phyloP scores from a whole-genome alignment of 1,139 yeast species.

The Sporopachydermia cereana region DNA sequence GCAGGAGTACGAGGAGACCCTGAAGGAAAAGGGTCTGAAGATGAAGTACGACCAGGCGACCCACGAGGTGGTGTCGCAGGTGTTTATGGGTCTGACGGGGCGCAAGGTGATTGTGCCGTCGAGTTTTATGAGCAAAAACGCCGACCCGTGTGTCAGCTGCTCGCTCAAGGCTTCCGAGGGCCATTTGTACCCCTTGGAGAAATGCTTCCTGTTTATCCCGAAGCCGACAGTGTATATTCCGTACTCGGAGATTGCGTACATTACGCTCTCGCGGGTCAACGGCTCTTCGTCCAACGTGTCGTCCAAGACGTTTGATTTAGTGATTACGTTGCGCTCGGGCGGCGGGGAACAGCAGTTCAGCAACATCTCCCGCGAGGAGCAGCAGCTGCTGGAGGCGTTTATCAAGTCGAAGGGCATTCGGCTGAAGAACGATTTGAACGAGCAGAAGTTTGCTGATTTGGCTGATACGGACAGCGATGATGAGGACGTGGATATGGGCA shows the following conservation, averaged over 20 bases:
- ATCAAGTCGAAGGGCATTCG: slow-evolving; percentile 66
- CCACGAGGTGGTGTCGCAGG: slow-evolving; percentile 78
- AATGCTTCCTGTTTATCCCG: slow-evolving; percentile 81
- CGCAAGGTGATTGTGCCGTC: slow-evolving; percentile 82
- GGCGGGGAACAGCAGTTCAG: slow-evolving; percentile 75
- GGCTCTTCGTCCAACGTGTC: slow-evolving; percentile 55
- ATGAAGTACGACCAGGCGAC: slow-evolving; percentile 74
- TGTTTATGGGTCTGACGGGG: slow-evolving; percentile 83
- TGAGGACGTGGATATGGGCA: slow-evolving; percentile 43
- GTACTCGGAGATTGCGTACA: slow-evolving; percentile 60
- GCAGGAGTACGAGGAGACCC: slow-evolving; percentile 65
- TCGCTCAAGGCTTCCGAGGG: slow-evolving; percentile 95
- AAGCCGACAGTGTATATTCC: slow-evolving; percentile 93
- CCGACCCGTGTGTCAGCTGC: slow-evolving; percentile 45
- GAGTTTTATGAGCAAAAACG: slow-evolving; percentile 58
- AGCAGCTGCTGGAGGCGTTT: slow-evolving; percentile 62
- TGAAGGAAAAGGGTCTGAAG: slow-evolving; percentile 63
- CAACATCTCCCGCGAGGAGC: slow-evolving; percentile 85
- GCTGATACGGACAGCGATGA: slow-evolving; percentile 54
- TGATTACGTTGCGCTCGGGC: slow-evolving; percentile 56
- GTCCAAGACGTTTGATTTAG: slow-evolving; percentile 87
- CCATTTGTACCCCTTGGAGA: slow-evolving; percentile 78
- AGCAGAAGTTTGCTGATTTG: slow-evolving; percentile 66
- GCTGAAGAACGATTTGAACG: slow-evolving; percentile 82
- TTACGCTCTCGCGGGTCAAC: slow-evolving; percentile 85